Evolutionary conservation across 1,284 basidiomycete species (phyloP).

Genomic region (Puccinia coronata): DNA sequence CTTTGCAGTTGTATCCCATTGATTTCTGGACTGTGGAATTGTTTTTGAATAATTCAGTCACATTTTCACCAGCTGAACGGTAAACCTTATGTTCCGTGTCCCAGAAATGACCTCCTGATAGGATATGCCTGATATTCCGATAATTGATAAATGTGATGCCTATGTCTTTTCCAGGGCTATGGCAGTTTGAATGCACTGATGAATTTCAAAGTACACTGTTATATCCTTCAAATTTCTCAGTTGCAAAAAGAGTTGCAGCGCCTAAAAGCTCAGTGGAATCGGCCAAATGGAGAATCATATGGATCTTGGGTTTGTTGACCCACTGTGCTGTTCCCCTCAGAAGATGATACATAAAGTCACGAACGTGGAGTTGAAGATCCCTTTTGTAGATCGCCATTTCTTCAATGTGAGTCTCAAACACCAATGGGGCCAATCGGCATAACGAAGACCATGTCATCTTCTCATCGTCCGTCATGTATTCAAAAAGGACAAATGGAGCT

Average conservation of each 20-base stretch:
- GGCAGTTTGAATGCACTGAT: slow-evolving; percentile 18
- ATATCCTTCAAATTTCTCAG: slow-evolving; percentile 17
- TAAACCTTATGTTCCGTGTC: neutral
- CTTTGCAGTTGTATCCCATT: neutral
- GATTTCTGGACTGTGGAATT: neutral
- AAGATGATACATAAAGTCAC: neutral
- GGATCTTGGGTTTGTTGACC: slow-evolving; percentile 62
- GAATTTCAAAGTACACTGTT: neutral
- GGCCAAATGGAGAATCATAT: slow-evolving; percentile 54
- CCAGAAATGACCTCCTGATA: neutral
- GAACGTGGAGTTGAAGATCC: neutral
- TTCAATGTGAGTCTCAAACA: neutral
- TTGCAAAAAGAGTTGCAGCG: neutral
- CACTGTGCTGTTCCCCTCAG: slow-evolving; percentile 50
- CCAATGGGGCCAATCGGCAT: neutral
- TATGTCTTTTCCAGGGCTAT: too few relatives aligned
- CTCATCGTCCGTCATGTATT: neutral
- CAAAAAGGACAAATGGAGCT: too few relatives aligned
- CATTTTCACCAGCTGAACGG: neutral
- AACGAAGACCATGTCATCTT: neutral
- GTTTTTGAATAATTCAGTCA: neutral
- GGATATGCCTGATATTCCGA: neutral
- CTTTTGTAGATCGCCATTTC: neutral
- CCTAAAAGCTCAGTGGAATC: slow-evolving; percentile 49
- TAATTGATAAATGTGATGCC: neutral